Evolutionary conservation across 2,329 filamentous ascomycete species (phyloP), one percentile per base, ranked within the genome.

Genomic region (Chrysosphaeria jannelii): DNA sequence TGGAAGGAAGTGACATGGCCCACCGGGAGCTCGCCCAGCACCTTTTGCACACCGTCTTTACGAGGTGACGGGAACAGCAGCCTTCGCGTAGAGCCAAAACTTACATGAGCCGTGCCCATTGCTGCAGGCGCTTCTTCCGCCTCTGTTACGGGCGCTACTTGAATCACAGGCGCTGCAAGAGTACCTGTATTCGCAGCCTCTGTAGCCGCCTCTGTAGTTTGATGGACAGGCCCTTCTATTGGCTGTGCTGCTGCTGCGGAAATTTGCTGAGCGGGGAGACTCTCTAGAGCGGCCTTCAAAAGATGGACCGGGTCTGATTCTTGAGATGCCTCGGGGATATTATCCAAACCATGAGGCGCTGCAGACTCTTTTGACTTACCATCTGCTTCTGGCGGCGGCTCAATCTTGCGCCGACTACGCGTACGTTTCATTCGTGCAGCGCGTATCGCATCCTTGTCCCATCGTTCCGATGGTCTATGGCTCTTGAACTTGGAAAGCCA

Each of bases 401-500:
- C 55, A 51, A 34, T 63, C 57, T 2, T 57, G 61, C 9, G 45
- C 47, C 13, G 53, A 44, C 32, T 52, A 52, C 5, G 51, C 49
- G 29, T 63, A 60, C 3, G 57, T 49, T 6, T 43, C 29, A 33
- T 53, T 59, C 34, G 51, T 58, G 5, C 48, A 39, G 8, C 48
- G 45, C 25, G 34, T 39, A 27, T 49, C 16, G 51, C 47, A 27
- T 56, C 55, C 31, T 61, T 72, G 32, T 69, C 68, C 81, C 81
- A 97, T 32, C 68, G 65, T 29, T 81, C 64, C 25, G 63, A 51
- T 3, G 85, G 85, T 6, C 85, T 66, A 50, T 89, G 85, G 13
- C 50, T 56, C 37, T 72, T 76, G 43, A 70, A 76, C 38, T 91
- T 93, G 29, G 67, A 65, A 34, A 97, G 66, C 76, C 78, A 97